Percentiles rank a stretch among this genome's conserved stretches.
These are phyloP conservation scores for Metroxylon sagu DNA, from an alignment of 176 grass and related monocot species.

Conservation along the genomic window DNA sequence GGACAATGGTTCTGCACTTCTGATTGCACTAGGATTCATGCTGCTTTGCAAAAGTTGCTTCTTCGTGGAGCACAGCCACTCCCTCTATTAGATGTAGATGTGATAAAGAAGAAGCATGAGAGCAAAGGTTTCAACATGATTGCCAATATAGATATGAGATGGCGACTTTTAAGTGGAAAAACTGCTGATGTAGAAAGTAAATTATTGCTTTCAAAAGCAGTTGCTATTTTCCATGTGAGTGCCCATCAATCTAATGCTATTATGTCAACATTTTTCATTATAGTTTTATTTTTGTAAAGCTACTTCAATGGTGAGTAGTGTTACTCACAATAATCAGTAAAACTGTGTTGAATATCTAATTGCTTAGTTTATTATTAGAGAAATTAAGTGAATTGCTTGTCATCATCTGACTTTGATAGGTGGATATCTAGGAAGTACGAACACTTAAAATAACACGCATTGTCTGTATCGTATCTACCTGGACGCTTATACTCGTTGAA, in stretches of 20 bases:
- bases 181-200: conserved; percentile 61
- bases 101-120: conserved; percentile 66
- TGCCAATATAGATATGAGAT: conserved; percentile 54
- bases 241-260: not conserved
- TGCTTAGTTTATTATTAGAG: too few species aligned
- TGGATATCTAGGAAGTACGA: too few species aligned
- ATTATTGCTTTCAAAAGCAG: conserved; percentile 73
- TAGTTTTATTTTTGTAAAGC: too few species aligned
- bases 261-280: too few species aligned
- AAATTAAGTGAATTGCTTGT: too few species aligned
- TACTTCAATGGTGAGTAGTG: too few species aligned
- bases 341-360: too few species aligned
- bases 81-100: conserved; percentile 31
- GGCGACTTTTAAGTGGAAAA: conserved; percentile 78
- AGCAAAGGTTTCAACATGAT: conserved; percentile 41
- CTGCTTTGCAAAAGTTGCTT: conserved; percentile 45
- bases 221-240: conserved; percentile 94
- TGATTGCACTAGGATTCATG: conserved; percentile 51
- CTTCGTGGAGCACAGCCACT: conserved; percentile 39
- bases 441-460: too few species aligned
- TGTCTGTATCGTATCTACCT: too few species aligned
- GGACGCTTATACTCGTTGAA: too few species aligned
- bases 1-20: conserved; percentile 82
- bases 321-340: too few species aligned
- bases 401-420: too few species aligned